Conservation (phyloP, 345 rosid species). For the Atalantia buxifolia region DNA sequence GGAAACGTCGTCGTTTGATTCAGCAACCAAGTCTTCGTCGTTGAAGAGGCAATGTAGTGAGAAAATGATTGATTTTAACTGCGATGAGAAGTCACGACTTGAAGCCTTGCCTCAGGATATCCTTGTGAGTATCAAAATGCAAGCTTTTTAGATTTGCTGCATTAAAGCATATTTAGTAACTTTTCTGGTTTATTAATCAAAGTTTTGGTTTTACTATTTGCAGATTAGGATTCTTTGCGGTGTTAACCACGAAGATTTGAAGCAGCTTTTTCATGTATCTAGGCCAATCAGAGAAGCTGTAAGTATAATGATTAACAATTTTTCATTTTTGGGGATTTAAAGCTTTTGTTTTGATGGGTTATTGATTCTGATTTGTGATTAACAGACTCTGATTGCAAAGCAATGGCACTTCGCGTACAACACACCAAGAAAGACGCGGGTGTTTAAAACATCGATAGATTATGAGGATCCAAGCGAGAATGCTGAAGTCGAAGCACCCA, state of each 20-base stretch:
- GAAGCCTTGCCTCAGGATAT: constrained; percentile 78
- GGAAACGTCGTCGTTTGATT: constrained; percentile 13
- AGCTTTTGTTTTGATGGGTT: neutral
- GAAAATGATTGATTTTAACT: constrained; percentile 6
- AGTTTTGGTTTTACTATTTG: neutral
- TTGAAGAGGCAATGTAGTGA: constrained; percentile 59
- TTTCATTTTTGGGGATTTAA: neutral
- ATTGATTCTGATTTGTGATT: neutral
- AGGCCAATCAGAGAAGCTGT: constrained; percentile 72
- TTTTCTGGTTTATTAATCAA: constrained; percentile 3
- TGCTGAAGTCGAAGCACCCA: constrained; percentile 56
- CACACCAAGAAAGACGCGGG: constrained; percentile 62
- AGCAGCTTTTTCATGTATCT: constrained; percentile 59
- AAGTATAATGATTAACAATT: constrained; percentile 21
- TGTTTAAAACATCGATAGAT: constrained; percentile 37
- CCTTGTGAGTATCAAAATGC: constrained; percentile 40
- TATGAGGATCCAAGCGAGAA: constrained; percentile 22
- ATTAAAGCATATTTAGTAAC: neutral
- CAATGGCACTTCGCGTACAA: constrained; percentile 54
- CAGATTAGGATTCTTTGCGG: constrained; percentile 68
- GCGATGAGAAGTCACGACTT: constrained; percentile 36
- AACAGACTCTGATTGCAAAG: constrained; percentile 63
- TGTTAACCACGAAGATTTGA: constrained; percentile 73
- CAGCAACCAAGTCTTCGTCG: constrained; percentile 26
- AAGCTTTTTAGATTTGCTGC: neutral